phyloP scores from a whole-genome alignment of 805 yeast genomes.

The Candida rishiriensis region DNA sequence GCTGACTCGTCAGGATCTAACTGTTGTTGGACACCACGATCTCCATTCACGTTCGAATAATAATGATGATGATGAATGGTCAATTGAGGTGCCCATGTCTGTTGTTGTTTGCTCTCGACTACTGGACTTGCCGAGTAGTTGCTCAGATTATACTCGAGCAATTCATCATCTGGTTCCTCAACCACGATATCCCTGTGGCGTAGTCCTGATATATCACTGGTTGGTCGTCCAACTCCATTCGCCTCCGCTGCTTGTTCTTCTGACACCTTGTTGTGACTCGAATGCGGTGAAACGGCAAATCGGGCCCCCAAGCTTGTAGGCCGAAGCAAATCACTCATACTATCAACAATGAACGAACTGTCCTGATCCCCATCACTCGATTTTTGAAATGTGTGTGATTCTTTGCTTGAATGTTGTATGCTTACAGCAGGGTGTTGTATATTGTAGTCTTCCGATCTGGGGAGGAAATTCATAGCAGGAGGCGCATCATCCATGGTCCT shows the following conservation, averaged over 20 bases:
- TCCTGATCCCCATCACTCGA: neutral
- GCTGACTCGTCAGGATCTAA: neutral
- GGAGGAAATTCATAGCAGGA: no score
- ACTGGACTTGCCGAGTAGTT: neutral
- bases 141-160: neutral
- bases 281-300: neutral
- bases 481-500: neutral
- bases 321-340: neutral
- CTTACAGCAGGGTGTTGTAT: neutral
- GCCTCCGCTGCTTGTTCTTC: neutral
- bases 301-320: neutral
- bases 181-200: slow-evolving; percentile 7
- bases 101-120: neutral
- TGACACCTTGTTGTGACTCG: neutral
- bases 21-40: neutral
- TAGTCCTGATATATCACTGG: neutral
- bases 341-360: neutral
- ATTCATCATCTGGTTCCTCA: slow-evolving; percentile 6
- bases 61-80: slow-evolving; percentile 5
- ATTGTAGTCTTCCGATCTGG: neutral
- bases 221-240: neutral
- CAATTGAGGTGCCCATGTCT: neutral
- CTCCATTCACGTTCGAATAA: neutral
- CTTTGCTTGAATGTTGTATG: neutral
- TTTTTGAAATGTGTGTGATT: neutral